Evolutionary conservation across 257 asterid genomes (phyloP).

Genomic region (Lavandula angustifolia): DNA sequence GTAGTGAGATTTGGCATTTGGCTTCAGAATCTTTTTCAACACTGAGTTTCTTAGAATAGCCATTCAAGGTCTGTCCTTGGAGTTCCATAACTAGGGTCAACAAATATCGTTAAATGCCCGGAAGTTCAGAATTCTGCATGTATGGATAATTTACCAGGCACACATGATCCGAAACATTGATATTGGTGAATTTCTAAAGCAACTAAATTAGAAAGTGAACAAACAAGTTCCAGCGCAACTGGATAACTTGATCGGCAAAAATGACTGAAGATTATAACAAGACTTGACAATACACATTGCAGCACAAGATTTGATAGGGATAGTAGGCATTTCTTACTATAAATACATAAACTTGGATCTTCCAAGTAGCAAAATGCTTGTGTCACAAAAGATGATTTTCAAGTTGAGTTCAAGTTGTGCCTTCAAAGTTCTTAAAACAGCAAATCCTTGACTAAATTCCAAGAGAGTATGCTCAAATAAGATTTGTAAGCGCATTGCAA

Average conservation of each 20-base stretch:
- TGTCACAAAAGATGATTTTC: no score
- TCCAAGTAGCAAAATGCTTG: constrained; percentile 8
- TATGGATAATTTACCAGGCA: background rate
- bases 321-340: background rate
- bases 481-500: background rate
- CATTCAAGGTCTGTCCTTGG: constrained; percentile 11
- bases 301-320: constrained; percentile 8
- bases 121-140: constrained; percentile 4
- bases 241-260: constrained; percentile 2
- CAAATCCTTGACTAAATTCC: background rate
- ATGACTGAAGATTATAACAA: constrained; percentile 7
- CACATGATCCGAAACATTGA: constrained; percentile 9
- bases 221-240: constrained; percentile 12
- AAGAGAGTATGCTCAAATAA: background rate
- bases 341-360: background rate
- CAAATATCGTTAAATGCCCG: constrained; percentile 2
- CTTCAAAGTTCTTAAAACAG: constrained; percentile 14
- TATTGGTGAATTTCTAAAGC: background rate
- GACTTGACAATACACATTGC: constrained; percentile 3
- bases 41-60: constrained; percentile 10
- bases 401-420: background rate
- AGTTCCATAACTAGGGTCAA: constrained; percentile 15
- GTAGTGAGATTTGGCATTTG: constrained; percentile 2
- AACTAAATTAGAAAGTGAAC: background rate
- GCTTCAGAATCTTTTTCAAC: constrained; percentile 14